Conservation (phyloP, 148 eudicot genomes). For the Cornus kousa region DNA sequence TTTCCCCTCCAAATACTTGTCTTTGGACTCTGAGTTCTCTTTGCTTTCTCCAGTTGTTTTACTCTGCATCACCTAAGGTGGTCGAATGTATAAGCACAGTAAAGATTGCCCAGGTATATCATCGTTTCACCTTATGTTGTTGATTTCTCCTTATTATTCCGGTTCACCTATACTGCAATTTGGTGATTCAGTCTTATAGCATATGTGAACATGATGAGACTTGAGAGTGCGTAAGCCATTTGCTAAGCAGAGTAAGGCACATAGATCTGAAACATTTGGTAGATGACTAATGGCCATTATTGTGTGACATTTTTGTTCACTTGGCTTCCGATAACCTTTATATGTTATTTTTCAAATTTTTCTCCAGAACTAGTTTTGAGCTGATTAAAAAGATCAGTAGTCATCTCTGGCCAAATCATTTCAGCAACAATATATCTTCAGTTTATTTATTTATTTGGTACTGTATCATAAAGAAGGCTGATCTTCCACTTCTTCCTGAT, state of each 20-base stretch:
- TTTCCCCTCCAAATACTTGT: background rate
- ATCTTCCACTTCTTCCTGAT: background rate
- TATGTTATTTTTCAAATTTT: too few relatives aligned
- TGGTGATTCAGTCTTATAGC: too few relatives aligned
- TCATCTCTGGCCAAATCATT: background rate
- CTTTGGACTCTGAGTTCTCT: constrained; percentile 14
- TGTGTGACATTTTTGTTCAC: background rate
- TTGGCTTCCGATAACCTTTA: background rate
- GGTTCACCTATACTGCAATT: too few relatives aligned
- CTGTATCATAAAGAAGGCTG: background rate
- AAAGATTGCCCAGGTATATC: constrained; percentile 80
- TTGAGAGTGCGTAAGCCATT: too few relatives aligned
- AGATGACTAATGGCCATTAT: background rate
- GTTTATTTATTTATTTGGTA: background rate
- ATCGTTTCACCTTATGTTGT: background rate
- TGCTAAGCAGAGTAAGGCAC: too few relatives aligned
- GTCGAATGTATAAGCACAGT: constrained; percentile 59
- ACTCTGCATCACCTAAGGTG: constrained; percentile 51
- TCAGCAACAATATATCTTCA: background rate
- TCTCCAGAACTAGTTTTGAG: too few relatives aligned
- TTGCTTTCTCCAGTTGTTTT: constrained; percentile 55
- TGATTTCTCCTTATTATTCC: background rate
- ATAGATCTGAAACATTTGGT: background rate
- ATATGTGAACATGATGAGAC: too few relatives aligned
- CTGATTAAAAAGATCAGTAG: too few relatives aligned